Evolutionary conservation across 805 yeast genomes (phyloP).

Genomic region (Monosporozyma aquatica): DNA sequence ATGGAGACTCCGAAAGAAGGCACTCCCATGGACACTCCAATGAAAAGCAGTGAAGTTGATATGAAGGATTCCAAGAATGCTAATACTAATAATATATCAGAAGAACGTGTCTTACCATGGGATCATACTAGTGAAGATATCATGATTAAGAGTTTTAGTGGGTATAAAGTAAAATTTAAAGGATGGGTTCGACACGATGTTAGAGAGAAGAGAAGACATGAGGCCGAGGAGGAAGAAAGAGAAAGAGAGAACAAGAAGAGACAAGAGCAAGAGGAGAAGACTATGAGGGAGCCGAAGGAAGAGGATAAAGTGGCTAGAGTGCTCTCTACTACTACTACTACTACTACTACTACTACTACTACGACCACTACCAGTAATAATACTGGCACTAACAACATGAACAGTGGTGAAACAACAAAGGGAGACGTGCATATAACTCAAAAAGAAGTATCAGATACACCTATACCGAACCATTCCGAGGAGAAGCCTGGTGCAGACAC

Average conservation of each 20-base stretch:
- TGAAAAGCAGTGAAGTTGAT: no score
- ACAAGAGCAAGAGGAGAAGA: conserved; percentile 5
- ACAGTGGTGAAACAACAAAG: no score
- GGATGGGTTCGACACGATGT: conserved; percentile 25
- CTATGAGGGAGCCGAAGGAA: not conserved
- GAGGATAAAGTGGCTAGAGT: no score
- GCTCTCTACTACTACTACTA: no score
- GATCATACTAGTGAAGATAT: conserved; percentile 12
- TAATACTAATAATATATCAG: no score
- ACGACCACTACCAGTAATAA: no score
- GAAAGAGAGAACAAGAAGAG: not conserved
- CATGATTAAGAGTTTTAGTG: conserved; percentile 21
- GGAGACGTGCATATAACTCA: no score
- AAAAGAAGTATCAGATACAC: no score
- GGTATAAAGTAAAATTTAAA: conserved; percentile 19
- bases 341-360: not conserved
- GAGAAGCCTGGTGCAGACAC: no score
- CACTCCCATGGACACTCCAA: not conserved
- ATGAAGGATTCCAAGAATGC: not conserved
- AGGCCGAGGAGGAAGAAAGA: not conserved
- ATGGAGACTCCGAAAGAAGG: not conserved
- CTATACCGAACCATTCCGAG: no score
- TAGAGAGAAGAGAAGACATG: conserved; percentile 4
- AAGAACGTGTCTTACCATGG: conserved; percentile 15
- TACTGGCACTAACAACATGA: no score